Percentiles rank a stretch among this genome's conserved stretches.
phyloP scores from a whole-genome alignment of 2,329 filamentous ascomycete genomes.

The Clonostachys rhizophaga region DNA sequence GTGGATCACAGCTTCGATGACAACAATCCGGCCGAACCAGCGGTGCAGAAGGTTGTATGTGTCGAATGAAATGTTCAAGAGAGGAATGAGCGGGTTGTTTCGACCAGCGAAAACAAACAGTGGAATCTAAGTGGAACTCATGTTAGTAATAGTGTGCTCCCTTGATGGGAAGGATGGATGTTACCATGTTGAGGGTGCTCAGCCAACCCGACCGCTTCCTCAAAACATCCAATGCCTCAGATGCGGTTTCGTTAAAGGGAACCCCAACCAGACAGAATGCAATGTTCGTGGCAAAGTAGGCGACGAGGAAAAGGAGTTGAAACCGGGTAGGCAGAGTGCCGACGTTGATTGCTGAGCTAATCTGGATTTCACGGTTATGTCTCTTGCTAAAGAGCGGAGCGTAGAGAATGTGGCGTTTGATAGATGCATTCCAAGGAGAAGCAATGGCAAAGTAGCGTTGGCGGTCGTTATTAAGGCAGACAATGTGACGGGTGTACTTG shows the following conservation, averaged over 20 bases:
- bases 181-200: slow-evolving; percentile 69
- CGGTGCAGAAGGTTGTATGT: slow-evolving; percentile 79
- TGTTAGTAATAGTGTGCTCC: no score
- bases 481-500: slow-evolving; percentile 67
- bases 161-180: slow-evolving; percentile 4
- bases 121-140: slow-evolving; percentile 38
- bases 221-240: slow-evolving; percentile 24
- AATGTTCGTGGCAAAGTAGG: slow-evolving; percentile 54
- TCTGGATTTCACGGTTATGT: slow-evolving; percentile 59
- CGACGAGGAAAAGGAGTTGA: slow-evolving; percentile 47
- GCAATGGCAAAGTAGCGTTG: slow-evolving; percentile 74
- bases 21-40: slow-evolving; percentile 74
- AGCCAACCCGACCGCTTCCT: slow-evolving; percentile 68
- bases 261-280: slow-evolving; percentile 66
- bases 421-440: slow-evolving; percentile 44
- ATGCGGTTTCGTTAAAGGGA: slow-evolving; percentile 41
- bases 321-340: slow-evolving; percentile 59
- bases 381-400: slow-evolving; percentile 57
- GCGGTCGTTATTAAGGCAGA: slow-evolving; percentile 72
- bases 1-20: slow-evolving; percentile 65
- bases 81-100: slow-evolving; percentile 72
- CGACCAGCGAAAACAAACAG: slow-evolving; percentile 70
- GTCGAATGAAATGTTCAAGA: slow-evolving; percentile 73
- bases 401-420: slow-evolving; percentile 73
- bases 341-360: slow-evolving; percentile 51